phyloP scores from a whole-genome alignment of 2,329 filamentous ascomycete species.

The Hysterium pulicare region DNA sequence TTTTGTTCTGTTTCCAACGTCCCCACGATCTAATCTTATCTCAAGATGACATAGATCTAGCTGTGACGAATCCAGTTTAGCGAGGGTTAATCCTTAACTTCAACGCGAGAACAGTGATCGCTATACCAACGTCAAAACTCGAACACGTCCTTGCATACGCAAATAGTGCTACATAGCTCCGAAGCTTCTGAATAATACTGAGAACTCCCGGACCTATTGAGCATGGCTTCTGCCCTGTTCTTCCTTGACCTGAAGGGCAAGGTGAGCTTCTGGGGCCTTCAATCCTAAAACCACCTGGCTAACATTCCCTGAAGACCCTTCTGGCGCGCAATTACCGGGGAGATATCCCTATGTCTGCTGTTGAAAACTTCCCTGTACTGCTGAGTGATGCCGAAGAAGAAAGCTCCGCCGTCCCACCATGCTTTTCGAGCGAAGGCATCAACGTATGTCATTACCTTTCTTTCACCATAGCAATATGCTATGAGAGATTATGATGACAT shows the following conservation, averaged over 20 bases:
- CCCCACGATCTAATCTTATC: too few relatives aligned
- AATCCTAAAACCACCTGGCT: conserved; percentile 13
- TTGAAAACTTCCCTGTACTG: conserved; percentile 95
- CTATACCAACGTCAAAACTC: too few relatives aligned
- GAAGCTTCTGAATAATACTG: too few relatives aligned
- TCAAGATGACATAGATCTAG: too few relatives aligned
- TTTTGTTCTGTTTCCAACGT: too few relatives aligned
- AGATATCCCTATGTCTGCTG: conserved; percentile 98
- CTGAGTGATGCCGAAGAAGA: conserved; percentile 99
- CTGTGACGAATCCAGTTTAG: too few relatives aligned
- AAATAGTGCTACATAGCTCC: too few relatives aligned
- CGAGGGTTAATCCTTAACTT: too few relatives aligned
- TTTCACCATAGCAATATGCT: neutral
- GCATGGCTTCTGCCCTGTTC: conserved; percentile 96
- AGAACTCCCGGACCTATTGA: too few relatives aligned
- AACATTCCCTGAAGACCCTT: conserved; percentile 66
- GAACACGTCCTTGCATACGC: too few relatives aligned
- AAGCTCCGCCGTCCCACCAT: conserved; percentile 92
- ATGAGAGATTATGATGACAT: neutral
- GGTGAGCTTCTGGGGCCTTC: conserved; percentile 56
- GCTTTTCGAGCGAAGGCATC: conserved; percentile 97
- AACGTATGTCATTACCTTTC: conserved; percentile 62
- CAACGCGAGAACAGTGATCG: too few relatives aligned
- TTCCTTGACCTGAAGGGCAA: conserved; percentile 99
- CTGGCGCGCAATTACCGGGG: conserved; percentile 97